A percentile compares a stretch with the other conserved stretches of the same genome.
These are phyloP conservation scores for Luvunga scandens DNA, from an alignment of 345 rosid species.

Conservation along the genomic window DNA sequence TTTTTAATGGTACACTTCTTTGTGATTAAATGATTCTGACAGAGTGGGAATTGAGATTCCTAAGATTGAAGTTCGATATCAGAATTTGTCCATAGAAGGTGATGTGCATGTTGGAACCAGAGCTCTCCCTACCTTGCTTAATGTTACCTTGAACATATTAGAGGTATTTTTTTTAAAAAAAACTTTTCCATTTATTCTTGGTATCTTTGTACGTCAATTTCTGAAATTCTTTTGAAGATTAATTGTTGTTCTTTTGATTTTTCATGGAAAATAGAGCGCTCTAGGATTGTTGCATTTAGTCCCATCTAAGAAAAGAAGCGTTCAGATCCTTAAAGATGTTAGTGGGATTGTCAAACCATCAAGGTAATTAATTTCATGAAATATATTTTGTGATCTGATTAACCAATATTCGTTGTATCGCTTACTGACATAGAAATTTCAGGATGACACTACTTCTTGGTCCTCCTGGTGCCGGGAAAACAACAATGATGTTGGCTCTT, in stretches of 20 bases:
- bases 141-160: constrained; percentile 53
- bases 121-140: constrained; percentile 79
- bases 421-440: constrained; percentile 2
- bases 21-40: constrained; percentile 1
- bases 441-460: constrained; percentile 66
- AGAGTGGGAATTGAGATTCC: constrained; percentile 92
- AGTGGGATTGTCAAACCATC: constrained; percentile 72
- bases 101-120: constrained; percentile 79
- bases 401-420: background rate
- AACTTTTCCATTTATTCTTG: background rate
- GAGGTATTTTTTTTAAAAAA: constrained; percentile 56
- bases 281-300: constrained; percentile 56
- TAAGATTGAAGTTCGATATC: constrained; percentile 73
- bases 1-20: background rate
- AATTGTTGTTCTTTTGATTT: background rate
- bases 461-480: constrained; percentile 72
- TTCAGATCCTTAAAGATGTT: constrained; percentile 59
- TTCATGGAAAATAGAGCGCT: constrained; percentile 34
- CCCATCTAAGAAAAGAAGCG: constrained; percentile 70
- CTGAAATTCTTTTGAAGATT: too few relatives aligned
- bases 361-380: constrained; percentile 37
- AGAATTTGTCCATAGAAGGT: constrained; percentile 64
- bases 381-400: background rate
- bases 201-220: too few relatives aligned
- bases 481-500: constrained; percentile 51